These are phyloP conservation scores for Aspergillus quadricinctus DNA, from an alignment of 2,329 filamentous ascomycete species.

Conservation along the genomic window DNA sequence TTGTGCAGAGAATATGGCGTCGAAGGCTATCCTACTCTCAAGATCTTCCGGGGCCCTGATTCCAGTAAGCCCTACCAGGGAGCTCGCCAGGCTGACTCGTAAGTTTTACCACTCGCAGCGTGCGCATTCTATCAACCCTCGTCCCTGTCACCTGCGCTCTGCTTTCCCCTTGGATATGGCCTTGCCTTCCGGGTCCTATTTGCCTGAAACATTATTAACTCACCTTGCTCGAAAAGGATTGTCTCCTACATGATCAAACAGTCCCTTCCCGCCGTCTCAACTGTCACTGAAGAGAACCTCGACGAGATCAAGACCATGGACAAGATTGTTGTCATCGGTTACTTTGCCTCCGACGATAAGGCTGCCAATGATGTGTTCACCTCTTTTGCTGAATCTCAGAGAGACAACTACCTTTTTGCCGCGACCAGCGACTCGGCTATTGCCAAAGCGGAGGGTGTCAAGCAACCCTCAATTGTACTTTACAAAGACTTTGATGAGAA, in stretches of 20 bases:
- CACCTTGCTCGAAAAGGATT: conserved; percentile 42
- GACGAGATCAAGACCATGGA: conserved; percentile 97
- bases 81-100: conserved; percentile 77
- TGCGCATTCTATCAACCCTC: neutral
- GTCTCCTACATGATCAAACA: conserved; percentile 97
- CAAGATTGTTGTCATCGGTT: conserved; percentile 91
- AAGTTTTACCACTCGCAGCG: conserved; percentile 24
- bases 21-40: conserved; percentile 96
- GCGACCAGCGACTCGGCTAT: conserved; percentile 76
- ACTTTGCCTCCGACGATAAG: conserved; percentile 76
- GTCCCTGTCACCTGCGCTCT: neutral
- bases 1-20: conserved; percentile 88
- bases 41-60: conserved; percentile 92
- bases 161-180: neutral
- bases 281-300: conserved; percentile 73
- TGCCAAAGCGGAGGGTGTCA: conserved; percentile 85
- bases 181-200: neutral
- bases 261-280: conserved; percentile 84
- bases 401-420: conserved; percentile 91
- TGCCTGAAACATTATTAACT: conserved; percentile 18
- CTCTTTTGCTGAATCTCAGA: conserved; percentile 66
- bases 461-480: conserved; percentile 79
- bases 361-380: conserved; percentile 80
- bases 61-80: conserved; percentile 79
- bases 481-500: conserved; percentile 99